Conservation (phyloP, 345 rosid species). For the Bruguiera parviflora region DNA sequence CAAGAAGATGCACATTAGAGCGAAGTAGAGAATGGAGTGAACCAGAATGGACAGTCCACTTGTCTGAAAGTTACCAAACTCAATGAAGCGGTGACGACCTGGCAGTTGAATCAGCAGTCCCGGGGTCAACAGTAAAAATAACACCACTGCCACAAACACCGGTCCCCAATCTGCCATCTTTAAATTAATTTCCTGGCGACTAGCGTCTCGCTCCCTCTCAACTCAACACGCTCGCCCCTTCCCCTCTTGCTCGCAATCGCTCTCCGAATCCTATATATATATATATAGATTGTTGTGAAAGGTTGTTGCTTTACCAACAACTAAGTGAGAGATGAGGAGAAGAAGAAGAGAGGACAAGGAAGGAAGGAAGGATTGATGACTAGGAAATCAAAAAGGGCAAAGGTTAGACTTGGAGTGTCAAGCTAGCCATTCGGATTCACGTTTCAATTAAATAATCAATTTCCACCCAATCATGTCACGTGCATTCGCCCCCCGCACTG, state of each 20-base stretch:
- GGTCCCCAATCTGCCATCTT: constrained; percentile 95
- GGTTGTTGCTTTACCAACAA: too few species aligned
- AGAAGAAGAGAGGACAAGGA: neutral
- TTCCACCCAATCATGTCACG: constrained; percentile 2
- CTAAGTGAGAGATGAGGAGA: too few species aligned
- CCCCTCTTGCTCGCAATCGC: neutral
- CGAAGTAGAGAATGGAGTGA: constrained; percentile 70
- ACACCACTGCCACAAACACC: constrained; percentile 76
- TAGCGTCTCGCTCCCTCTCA: neutral
- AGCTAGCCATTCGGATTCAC: constrained; percentile 10
- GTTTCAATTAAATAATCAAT: too few species aligned
- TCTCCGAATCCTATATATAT: too few species aligned
- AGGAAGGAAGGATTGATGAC: constrained; percentile 14
- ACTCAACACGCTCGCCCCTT: too few species aligned
- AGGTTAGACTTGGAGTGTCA: neutral
- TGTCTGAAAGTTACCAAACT: constrained; percentile 87
- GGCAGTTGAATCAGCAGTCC: constrained; percentile 85
- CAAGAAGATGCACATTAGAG: constrained; percentile 79
- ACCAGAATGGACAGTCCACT: constrained; percentile 80
- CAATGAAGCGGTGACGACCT: constrained; percentile 45
- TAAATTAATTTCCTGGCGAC: too few species aligned
- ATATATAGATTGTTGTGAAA: too few species aligned
- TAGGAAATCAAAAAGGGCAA: constrained; percentile 12
- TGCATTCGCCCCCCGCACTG: neutral
- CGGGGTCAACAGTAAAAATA: constrained; percentile 75